These are phyloP conservation scores for Linderniella brevidens DNA, from an alignment of 257 asterid species.

Conservation along the genomic window DNA sequence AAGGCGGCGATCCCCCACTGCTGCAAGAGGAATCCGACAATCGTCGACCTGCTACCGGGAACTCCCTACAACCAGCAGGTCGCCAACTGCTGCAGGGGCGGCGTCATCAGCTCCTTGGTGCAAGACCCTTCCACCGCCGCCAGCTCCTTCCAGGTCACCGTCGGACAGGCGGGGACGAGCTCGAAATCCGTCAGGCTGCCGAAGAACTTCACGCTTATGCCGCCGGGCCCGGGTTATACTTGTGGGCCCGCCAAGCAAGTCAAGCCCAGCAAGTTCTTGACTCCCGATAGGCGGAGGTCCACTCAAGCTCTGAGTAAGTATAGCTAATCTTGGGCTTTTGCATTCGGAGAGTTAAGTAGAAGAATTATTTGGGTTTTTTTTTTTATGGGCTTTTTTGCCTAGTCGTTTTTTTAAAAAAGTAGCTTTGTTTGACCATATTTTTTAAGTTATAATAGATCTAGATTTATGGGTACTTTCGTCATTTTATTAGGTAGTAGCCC, in stretches of 20 bases:
- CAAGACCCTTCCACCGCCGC: slow-evolving; percentile 49
- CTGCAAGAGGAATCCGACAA: slow-evolving; percentile 50
- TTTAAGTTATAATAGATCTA: too few species aligned
- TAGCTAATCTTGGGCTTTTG: too few species aligned
- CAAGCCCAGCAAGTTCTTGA: slow-evolving; percentile 49
- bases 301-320: slow-evolving; percentile 62
- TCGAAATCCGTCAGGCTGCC: slow-evolving; percentile 67
- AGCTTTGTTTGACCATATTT: neutral
- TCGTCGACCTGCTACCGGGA: slow-evolving; percentile 62
- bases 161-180: slow-evolving; percentile 64
- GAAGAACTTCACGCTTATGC: slow-evolving; percentile 48
- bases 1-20: slow-evolving; percentile 65
- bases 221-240: slow-evolving; percentile 71
- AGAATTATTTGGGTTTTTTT: too few species aligned
- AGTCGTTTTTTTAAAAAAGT: too few species aligned
- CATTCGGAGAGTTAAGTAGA: neutral
- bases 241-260: slow-evolving; percentile 74
- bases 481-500: too few species aligned
- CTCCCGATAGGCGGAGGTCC: slow-evolving; percentile 54
- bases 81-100: slow-evolving; percentile 65
- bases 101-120: slow-evolving; percentile 58
- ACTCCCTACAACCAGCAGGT: slow-evolving; percentile 70
- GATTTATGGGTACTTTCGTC: too few species aligned
- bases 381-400: too few species aligned
- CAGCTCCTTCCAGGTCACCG: slow-evolving; percentile 47